Conservation (phyloP, 257 asterid species). For the Rauvolfia tetraphylla region DNA sequence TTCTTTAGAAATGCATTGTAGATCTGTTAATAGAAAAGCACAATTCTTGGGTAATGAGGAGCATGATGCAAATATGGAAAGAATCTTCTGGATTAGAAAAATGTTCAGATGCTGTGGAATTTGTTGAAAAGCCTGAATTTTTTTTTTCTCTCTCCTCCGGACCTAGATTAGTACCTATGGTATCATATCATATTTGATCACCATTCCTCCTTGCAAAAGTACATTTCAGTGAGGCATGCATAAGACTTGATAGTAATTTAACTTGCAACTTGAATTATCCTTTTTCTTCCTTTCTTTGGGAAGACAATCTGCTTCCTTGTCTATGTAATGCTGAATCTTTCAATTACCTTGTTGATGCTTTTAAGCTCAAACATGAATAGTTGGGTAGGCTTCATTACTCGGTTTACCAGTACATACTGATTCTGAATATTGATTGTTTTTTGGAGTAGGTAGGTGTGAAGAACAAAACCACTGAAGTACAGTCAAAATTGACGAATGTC, state of each 20-base stretch:
- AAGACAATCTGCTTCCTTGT: neutral
- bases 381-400: neutral
- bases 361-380: neutral
- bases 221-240: neutral
- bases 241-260: neutral
- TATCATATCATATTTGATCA: neutral
- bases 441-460: constrained; percentile 89
- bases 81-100: too few species aligned
- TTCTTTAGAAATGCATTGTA: too few species aligned
- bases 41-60: neutral
- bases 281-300: neutral
- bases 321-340: neutral
- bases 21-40: too few species aligned
- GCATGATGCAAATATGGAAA: neutral
- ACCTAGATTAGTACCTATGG: neutral
- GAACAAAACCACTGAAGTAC: constrained; percentile 76
- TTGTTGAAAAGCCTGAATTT: neutral
- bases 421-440: constrained; percentile 11
- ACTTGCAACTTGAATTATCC: neutral
- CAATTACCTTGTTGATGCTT: neutral
- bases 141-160: neutral
- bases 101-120: neutral
- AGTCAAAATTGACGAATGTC: constrained; percentile 73
- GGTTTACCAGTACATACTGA: neutral
- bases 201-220: neutral